Percentiles rank a stretch among this genome's conserved stretches.
Conservation (phyloP, 768 basidiomycete species). For the Lanmaoa pseudosensibilis region DNA sequence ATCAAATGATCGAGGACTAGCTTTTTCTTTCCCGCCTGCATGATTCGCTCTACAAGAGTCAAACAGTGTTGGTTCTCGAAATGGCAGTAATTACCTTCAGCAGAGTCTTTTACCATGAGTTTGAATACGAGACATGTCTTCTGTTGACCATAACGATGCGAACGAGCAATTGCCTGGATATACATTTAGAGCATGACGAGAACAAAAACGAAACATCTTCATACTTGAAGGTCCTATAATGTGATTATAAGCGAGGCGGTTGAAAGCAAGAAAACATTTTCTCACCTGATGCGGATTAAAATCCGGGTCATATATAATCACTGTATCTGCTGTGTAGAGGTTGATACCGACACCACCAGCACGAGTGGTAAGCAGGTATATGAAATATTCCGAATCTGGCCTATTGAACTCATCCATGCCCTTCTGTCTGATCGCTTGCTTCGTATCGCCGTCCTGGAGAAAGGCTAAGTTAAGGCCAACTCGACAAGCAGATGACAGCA, state of each 20-base stretch:
- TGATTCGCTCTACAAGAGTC: conserved; percentile 71
- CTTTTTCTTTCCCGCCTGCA: conserved; percentile 94
- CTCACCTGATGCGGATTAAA: conserved; percentile 95
- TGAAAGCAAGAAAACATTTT: conserved; percentile 2
- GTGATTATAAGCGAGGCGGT: conserved; percentile 10
- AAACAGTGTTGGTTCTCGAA: background rate
- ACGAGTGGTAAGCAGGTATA: conserved; percentile 89
- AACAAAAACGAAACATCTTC: conserved; percentile 20
- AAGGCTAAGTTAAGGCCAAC: conserved; percentile 6
- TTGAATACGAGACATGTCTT: conserved; percentile 96
- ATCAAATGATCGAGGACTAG: conserved; percentile 92
- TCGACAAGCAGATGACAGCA: conserved; percentile 33
- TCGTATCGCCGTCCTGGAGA: conserved; percentile 83
- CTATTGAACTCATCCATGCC: conserved; percentile 95
- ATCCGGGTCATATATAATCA: conserved; percentile 92
- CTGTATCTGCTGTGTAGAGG: conserved; percentile 88
- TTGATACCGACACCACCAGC: conserved; percentile 96
- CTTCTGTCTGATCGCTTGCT: conserved; percentile 83
- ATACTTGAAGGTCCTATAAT: conserved; percentile 79
- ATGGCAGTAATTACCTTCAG: conserved; percentile 61
- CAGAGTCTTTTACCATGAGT: conserved; percentile 91
- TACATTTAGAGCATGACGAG: conserved; percentile 5
- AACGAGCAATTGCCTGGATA: conserved; percentile 84
- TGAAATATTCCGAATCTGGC: conserved; percentile 81
- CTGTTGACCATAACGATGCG: conserved; percentile 92